Percentiles rank a stretch among this genome's conserved stretches.
Evolutionary conservation across 768 basidiomycete species (phyloP).

Genomic region (Antrodiella citrinella): DNA sequence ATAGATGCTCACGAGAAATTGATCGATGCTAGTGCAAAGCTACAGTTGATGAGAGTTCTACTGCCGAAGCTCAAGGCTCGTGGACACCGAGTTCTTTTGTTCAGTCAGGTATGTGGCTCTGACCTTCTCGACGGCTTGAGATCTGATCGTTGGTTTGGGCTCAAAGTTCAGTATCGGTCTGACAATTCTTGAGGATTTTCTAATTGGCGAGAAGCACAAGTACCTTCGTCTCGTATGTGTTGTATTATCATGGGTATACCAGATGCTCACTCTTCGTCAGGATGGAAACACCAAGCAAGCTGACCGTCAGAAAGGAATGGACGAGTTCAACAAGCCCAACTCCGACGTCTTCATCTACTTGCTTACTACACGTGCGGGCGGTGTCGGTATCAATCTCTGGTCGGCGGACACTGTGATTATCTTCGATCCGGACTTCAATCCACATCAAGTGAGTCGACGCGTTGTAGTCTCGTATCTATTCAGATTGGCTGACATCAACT

Average conservation of each 20-base stretch:
- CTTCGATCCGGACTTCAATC: constrained; percentile 96
- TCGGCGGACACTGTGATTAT: constrained; percentile 92
- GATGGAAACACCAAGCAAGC: constrained; percentile 85
- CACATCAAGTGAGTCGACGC: constrained; percentile 65
- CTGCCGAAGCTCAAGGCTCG: constrained; percentile 78
- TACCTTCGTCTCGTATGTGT: constrained; percentile 62
- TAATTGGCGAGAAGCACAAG: constrained; percentile 71
- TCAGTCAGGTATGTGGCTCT: constrained; percentile 65
- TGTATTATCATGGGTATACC: neutral
- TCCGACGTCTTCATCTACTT: constrained; percentile 91
- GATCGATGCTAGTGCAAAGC: constrained; percentile 79
- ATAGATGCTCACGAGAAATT: constrained; percentile 69
- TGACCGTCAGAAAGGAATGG: constrained; percentile 90
- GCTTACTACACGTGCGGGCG: constrained; percentile 88
- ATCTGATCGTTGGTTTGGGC: neutral
- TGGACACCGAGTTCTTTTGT: constrained; percentile 84
- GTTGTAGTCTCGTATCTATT: neutral
- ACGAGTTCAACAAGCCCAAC: constrained; percentile 81
- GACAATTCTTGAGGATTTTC: constrained; percentile 83
- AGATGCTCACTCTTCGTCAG: constrained; percentile 27
- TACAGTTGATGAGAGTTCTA: constrained; percentile 66
- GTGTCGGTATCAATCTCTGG: constrained; percentile 85
- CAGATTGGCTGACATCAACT: neutral
- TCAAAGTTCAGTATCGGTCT: constrained; percentile 80
- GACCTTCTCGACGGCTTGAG: neutral